A percentile compares a stretch with the other conserved stretches of the same genome.
phyloP scores from a whole-genome alignment of 352 stramenopile genomes.

The Globisporangium polare region DNA sequence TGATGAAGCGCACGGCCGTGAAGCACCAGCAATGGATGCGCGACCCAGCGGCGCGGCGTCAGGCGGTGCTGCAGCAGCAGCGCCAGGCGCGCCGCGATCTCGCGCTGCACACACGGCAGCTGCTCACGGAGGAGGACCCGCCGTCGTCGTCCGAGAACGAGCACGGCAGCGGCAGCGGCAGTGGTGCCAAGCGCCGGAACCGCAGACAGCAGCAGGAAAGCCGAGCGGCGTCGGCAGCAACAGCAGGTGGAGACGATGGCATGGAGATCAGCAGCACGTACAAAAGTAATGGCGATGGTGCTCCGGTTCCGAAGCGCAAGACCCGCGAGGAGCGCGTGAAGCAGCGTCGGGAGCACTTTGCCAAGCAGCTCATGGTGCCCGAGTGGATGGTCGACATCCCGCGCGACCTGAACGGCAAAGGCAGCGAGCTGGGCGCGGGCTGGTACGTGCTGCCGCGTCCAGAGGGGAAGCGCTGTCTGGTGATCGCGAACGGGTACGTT shows the following conservation, averaged over 20 bases:
- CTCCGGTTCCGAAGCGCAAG: slow-evolving; percentile 36
- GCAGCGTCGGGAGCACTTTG: slow-evolving; percentile 67
- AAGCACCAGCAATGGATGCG: slow-evolving; percentile 67
- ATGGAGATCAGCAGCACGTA: slow-evolving; percentile 27
- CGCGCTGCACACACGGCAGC: slow-evolving; percentile 64
- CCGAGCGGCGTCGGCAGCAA: too few species aligned
- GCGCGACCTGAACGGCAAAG: slow-evolving; percentile 74
- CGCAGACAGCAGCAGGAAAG: slow-evolving; percentile 13
- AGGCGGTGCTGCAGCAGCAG: slow-evolving; percentile 61
- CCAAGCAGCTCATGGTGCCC: slow-evolving; percentile 78
- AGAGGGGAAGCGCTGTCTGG: slow-evolving; percentile 88
- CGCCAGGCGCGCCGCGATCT: slow-evolving; percentile 74
- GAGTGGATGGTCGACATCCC: slow-evolving; percentile 91
- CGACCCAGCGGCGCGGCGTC: slow-evolving; percentile 51
- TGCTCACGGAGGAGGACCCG: slow-evolving; percentile 38
- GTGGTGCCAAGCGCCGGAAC: slow-evolving; percentile 5
- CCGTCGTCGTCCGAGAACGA: slow-evolving; percentile 24
- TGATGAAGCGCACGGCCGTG: slow-evolving; percentile 45
- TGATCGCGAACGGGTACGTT: slow-evolving; percentile 80
- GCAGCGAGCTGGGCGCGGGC: slow-evolving; percentile 59
- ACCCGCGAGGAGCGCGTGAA: slow-evolving; percentile 80
- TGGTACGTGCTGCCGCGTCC: slow-evolving; percentile 91
- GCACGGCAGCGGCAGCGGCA: background rate
- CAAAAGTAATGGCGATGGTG: background rate
- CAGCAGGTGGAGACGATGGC: slow-evolving; percentile 13